phyloP scores from a whole-genome alignment of 2,329 filamentous ascomycete species.

The Pseudocercospora macadamiae region DNA sequence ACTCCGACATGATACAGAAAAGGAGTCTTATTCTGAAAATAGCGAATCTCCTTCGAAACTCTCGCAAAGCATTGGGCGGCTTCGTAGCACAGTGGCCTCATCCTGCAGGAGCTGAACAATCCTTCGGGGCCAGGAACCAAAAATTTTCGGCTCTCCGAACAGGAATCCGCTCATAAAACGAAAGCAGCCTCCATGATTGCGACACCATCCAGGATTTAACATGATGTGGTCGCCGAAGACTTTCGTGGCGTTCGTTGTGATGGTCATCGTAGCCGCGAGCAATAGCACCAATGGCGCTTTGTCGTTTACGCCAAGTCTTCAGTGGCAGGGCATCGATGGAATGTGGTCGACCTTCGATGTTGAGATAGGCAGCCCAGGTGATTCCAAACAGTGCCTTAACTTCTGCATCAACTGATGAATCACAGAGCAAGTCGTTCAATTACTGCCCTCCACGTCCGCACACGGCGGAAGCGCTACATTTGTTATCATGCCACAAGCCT shows the following conservation, averaged over 20 bases:
- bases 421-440: constrained; percentile 18
- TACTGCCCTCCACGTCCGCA: constrained; percentile 31
- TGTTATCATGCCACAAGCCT: constrained; percentile 31
- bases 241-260: neutral
- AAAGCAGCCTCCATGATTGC: too few relatives aligned
- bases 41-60: too few relatives aligned
- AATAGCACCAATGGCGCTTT: neutral
- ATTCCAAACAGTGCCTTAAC: neutral
- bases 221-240: neutral
- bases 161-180: neutral
- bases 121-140: neutral
- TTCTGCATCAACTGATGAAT: too few relatives aligned
- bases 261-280: neutral
- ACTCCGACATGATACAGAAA: neutral
- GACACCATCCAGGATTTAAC: neutral
- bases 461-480: constrained; percentile 24
- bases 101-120: neutral
- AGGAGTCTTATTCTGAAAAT: neutral
- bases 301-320: neutral
- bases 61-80: neutral
- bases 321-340: constrained; percentile 22
- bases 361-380: constrained; percentile 28
- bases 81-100: neutral
- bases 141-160: neutral
- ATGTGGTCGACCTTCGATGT: constrained; percentile 32